Conservation (phyloP, 495 filamentous ascomycete species). For the Annulohypoxylon maeteangense region DNA sequence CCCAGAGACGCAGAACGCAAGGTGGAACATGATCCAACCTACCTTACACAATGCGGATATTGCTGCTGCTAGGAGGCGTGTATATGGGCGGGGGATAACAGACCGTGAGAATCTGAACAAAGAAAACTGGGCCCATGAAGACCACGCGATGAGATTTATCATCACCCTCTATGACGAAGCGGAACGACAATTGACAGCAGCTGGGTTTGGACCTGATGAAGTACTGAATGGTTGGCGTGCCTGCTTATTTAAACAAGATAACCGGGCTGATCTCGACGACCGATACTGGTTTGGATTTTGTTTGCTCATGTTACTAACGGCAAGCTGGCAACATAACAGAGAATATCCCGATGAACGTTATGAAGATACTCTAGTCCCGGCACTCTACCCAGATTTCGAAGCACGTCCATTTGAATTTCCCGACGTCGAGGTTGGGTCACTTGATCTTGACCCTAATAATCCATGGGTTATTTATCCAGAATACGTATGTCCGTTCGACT, state of each 20-base stretch:
- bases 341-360: background rate
- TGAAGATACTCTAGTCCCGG: background rate
- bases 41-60: background rate
- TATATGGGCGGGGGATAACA: background rate
- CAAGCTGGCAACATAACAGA: constrained; percentile 14
- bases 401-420: too few relatives aligned
- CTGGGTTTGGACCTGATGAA: background rate
- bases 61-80: background rate
- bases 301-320: constrained; percentile 4
- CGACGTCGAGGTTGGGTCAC: constrained; percentile 1
- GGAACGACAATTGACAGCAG: background rate
- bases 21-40: constrained; percentile 22
- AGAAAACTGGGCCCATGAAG: constrained; percentile 7
- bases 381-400: constrained; percentile 14
- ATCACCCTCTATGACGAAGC: background rate
- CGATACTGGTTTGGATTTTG: constrained; percentile 32
- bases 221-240: background rate
- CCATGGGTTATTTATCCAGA: background rate
- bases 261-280: background rate
- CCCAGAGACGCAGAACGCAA: background rate
- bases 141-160: constrained; percentile 27
- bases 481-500: background rate
- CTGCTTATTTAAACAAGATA: background rate
- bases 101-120: background rate
- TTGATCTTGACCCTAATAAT: constrained; percentile 8